Conservation (phyloP, 768 basidiomycete genomes). For the Russula lepida region DNA sequence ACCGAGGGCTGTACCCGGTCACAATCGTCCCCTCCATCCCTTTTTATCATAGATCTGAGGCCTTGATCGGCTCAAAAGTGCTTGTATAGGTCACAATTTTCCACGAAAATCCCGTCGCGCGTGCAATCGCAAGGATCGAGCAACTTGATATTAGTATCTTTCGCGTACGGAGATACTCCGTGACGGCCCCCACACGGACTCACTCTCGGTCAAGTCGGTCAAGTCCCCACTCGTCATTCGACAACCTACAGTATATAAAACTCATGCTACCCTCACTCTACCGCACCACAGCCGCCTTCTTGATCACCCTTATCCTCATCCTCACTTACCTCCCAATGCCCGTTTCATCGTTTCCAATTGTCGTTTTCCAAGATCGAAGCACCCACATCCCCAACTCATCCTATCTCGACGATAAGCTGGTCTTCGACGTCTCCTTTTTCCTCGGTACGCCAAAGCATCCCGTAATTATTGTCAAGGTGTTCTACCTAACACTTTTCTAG, state of each 20-base stretch:
- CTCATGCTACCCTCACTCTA: neutral
- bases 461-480: neutral
- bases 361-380: neutral
- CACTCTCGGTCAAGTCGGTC: neutral
- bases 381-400: neutral
- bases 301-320: neutral
- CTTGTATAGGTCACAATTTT: neutral
- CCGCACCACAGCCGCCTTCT: neutral
- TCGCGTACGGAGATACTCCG: too few relatives aligned
- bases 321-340: neutral
- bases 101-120: neutral
- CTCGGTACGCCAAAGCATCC: neutral
- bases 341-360: neutral
- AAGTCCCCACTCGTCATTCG: neutral
- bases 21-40: neutral
- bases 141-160: too few relatives aligned
- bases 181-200: too few relatives aligned
- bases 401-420: neutral
- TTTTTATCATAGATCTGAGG: neutral
- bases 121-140: neutral
- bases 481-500: neutral
- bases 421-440: neutral
- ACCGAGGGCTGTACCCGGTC: too few relatives aligned
- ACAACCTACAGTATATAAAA: neutral
- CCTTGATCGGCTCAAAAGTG: neutral